Base-by-base conservation (phyloP, 2,329 filamentous ascomycete genomes). In the Monilinia laxa region DNA sequence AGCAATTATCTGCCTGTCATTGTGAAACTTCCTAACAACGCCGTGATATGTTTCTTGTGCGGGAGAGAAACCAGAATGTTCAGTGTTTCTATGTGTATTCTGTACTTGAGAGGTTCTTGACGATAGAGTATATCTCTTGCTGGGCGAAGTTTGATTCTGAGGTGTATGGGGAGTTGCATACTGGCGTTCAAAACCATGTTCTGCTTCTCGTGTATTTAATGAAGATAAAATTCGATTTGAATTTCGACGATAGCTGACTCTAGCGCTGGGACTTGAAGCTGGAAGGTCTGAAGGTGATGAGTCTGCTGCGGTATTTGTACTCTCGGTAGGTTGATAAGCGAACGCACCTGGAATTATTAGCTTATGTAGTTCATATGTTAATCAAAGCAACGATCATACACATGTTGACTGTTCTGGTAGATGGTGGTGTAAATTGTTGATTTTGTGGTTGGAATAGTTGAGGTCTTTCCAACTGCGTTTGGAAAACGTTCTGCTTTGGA, bases 401-500 rank as follows among this genome's bases (percentile, higher is more conserved):
- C 2, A 73, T 58, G 10, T 38, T 18, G 6, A 25, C 51, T 16
- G 18, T 20, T 3, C 45, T 51, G 35, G 71, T 73, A 59, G 73
- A 74, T 16, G 75, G 73, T 4, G 73, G 72, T 28, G 72, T 74
- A 47, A 73, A 56, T 47, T 76, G 73, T 45, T 74, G 72, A 25
- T 59, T 71, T 38, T 69, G 72, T 12, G 67, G 69, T 45, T 76
- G 72, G 14, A 74, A 65, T 23, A 70, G 69, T 16, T 68, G 68
- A 9, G 70, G 38, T 51, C 66, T 71, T 18, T 59, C 69, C 23
- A 57, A 14, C 4, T 70, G 69, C 4, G 55, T 28, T 28, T 71
- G 70, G 14, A 71, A 70, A 20, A 68, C 35, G 64, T 70, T 68
- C 18, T 42, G 38, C 16, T 5, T 52, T 5, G 66, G 35, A 49